Percentiles rank a stretch among this genome's conserved stretches.
Conservation (phyloP, 176 grass and related monocot genomes). For the Hsuehochloa calcarea region DNA sequence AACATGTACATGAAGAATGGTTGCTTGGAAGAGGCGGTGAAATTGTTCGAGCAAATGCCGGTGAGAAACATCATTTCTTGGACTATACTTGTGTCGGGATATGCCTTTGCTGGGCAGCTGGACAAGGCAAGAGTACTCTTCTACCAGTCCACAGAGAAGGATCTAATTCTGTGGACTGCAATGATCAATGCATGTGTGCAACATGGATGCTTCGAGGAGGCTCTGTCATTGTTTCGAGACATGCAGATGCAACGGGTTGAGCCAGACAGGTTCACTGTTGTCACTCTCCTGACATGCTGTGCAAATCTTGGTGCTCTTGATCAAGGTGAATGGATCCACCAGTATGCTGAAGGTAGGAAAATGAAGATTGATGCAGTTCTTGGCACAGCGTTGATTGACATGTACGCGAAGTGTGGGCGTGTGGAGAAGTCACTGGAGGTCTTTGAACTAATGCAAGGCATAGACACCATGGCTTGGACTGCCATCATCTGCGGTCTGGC, state of each 20-base stretch:
- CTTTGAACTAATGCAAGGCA: conserved; percentile 38
- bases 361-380: conserved; percentile 54
- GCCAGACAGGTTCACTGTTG: conserved; percentile 64
- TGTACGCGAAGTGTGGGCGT: conserved; percentile 61
- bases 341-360: conserved; percentile 28
- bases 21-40: conserved; percentile 42
- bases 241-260: conserved; percentile 53
- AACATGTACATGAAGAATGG: conserved; percentile 66
- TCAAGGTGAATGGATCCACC: conserved; percentile 58
- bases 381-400: conserved; percentile 49
- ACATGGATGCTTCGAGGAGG: conserved; percentile 51
- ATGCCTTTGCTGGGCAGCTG: conserved; percentile 36
- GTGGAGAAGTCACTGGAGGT: conserved; percentile 51
- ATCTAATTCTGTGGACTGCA: conserved; percentile 67
- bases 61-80: conserved; percentile 57
- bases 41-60: conserved; percentile 50
- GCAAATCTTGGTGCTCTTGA: conserved; percentile 55
- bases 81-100: conserved; percentile 57
- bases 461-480: conserved; percentile 52
- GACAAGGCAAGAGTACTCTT: conserved; percentile 60
- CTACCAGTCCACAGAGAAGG: conserved; percentile 45
- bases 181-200: conserved; percentile 67
- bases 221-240: conserved; percentile 55
- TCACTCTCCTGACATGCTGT: conserved; percentile 59
- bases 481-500: conserved; percentile 63